Evolutionary conservation across 2,329 filamentous ascomycete species (phyloP).

Genomic region (Colletotrichum tamarilloi): DNA sequence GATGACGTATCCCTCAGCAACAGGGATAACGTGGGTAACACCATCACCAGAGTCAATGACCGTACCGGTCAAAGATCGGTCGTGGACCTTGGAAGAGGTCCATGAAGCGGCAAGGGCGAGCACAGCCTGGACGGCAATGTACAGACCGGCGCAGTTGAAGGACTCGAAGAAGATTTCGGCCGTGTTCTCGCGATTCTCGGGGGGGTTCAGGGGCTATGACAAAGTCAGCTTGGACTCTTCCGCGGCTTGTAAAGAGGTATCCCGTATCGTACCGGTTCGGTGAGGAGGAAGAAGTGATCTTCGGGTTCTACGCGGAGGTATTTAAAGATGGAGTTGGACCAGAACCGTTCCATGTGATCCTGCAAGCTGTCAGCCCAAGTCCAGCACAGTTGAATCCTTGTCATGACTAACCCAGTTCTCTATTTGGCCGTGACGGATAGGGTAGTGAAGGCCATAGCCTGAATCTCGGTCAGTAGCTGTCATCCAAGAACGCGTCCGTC

Average conservation of each 20-base stretch:
- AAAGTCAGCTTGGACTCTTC: conserved; percentile 26
- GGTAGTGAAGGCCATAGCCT: conserved; percentile 97
- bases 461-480: conserved; percentile 38
- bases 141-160: conserved; percentile 98
- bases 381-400: neutral
- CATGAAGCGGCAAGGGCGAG: conserved; percentile 96
- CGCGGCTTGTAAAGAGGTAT: neutral
- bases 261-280: conserved; percentile 80
- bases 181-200: conserved; percentile 98
- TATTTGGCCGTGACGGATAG: conserved; percentile 96
- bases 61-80: conserved; percentile 94
- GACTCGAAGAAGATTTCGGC: conserved; percentile 99
- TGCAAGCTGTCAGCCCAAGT: conserved; percentile 52
- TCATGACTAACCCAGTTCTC: conserved; percentile 89
- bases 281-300: conserved; percentile 98
- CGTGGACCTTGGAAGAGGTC: conserved; percentile 98
- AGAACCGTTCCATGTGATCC: conserved; percentile 99
- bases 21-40: conserved; percentile 98
- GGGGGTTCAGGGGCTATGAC: conserved; percentile 88
- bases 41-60: conserved; percentile 99
- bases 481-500: neutral
- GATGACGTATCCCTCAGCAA: conserved; percentile 98
- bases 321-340: conserved; percentile 99
- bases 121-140: conserved; percentile 98
- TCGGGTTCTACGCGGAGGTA: conserved; percentile 98